Percentiles rank a stretch among this genome's conserved stretches.
These are phyloP conservation scores for Lichtheimia hyalospora DNA, from an alignment of 371 early-diverging fungal species.

Conservation along the genomic window DNA sequence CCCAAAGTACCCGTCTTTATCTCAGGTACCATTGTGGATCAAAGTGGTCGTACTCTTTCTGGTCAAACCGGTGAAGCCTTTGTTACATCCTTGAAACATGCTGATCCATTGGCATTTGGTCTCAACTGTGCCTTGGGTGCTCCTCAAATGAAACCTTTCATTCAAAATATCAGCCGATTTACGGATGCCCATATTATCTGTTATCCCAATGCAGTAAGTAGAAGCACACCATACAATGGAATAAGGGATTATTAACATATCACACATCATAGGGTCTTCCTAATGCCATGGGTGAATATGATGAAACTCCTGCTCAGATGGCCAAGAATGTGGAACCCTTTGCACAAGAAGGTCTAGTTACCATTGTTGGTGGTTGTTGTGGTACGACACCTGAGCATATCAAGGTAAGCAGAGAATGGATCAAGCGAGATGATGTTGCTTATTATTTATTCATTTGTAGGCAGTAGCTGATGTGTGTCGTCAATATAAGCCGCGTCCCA, in stretches of 20 bases:
- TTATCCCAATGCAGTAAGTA: slow-evolving; percentile 88
- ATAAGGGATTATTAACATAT: neutral
- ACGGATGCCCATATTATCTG: slow-evolving; percentile 84
- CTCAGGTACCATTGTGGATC: slow-evolving; percentile 97
- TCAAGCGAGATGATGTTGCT: neutral
- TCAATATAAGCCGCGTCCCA: slow-evolving; percentile 71
- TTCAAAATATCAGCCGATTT: slow-evolving; percentile 84
- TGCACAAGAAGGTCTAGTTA: slow-evolving; percentile 87
- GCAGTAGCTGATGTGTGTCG: slow-evolving; percentile 82
- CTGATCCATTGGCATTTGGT: slow-evolving; percentile 87
- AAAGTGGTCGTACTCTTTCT: slow-evolving; percentile 91
- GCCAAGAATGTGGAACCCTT: slow-evolving; percentile 80
- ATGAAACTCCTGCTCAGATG: slow-evolving; percentile 87
- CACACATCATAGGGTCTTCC: slow-evolving; percentile 61
- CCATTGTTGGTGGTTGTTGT: slow-evolving; percentile 95
- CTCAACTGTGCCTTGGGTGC: slow-evolving; percentile 96
- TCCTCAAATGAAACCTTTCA: slow-evolving; percentile 92
- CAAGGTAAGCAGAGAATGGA: slow-evolving; percentile 35
- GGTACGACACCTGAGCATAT: slow-evolving; percentile 95
- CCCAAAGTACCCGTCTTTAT: slow-evolving; percentile 81
- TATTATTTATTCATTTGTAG: slow-evolving; percentile 10
- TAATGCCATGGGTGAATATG: slow-evolving; percentile 88
- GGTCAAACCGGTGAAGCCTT: slow-evolving; percentile 97
- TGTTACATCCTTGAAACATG: slow-evolving; percentile 78
- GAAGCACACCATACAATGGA: neutral